A percentile compares a stretch with the other conserved stretches of the same genome.
phyloP scores from a whole-genome alignment of 257 asterid genomes.

The Echium plantagineum region DNA sequence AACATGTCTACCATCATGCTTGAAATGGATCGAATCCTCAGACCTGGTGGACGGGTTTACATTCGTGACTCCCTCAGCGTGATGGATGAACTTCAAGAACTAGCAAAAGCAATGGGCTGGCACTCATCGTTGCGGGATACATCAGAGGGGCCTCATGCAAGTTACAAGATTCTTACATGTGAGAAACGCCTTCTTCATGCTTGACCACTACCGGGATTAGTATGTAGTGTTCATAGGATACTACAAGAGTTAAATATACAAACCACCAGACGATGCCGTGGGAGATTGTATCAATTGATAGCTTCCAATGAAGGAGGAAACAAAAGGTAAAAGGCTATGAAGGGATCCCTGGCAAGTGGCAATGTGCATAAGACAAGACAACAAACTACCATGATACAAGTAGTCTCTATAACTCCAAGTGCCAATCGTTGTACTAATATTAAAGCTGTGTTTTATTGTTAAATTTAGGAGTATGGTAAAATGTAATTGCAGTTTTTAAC shows the following conservation, averaged over 20 bases:
- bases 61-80: constrained; percentile 53
- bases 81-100: constrained; percentile 65
- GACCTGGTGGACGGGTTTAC: constrained; percentile 80
- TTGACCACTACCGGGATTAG: not conserved
- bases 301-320: not conserved
- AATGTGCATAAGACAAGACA: no score
- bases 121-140: constrained; percentile 59
- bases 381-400: no score
- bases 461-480: no score
- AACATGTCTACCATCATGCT: constrained; percentile 67
- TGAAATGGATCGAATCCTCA: constrained; percentile 83
- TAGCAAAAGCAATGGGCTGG: constrained; percentile 75
- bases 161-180: constrained; percentile 51
- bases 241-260: not conserved
- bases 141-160: constrained; percentile 87
- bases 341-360: not conserved
- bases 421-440: not conserved
- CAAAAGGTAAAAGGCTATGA: not conserved
- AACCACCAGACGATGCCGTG: not conserved
- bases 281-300: not conserved
- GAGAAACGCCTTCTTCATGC: constrained; percentile 41
- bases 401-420: not conserved
- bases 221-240: not conserved
- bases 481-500: not conserved
- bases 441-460: not conserved